Base-by-base conservation (phyloP, 1,284 basidiomycete species). In the Ceratobasidium sp. region DNA sequence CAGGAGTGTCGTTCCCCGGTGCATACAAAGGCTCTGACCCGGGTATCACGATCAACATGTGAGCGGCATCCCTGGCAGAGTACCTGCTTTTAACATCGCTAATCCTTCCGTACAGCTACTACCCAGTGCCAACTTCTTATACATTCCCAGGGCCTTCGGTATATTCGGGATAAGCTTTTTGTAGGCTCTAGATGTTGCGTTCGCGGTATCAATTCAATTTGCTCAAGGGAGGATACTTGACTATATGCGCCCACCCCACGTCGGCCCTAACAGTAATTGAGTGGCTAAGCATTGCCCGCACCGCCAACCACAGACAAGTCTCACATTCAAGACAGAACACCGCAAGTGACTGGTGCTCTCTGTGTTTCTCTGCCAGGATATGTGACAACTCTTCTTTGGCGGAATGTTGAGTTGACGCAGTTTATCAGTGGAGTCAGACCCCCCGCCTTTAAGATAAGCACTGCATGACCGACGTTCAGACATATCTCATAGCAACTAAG, bases 61-160 rank as follows among this genome's bases (percentile, higher is more conserved):
- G 50, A 33, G 33, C 26, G 7, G n/a, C n/a, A 33, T 38, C 26
- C 10, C 17, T 66, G 28, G 20, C 20, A 28, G 4, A 3, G 3
- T 40, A 38, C 5, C 6, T 56, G 3, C 28, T n/a, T 26, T 66
- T 23, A 5, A 5, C 52, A 33, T 50, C 33, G 46, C 44, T 46
- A 61, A 77, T 48, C 6, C 56, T 23, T 23, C 13, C 13, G 77
- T 42, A 65, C 70, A 67, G 65, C 33, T 80, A 80, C 70, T 80
- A 80, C 62, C 80, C 80, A 26, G 79, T 80, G 15, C 79, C 79
- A 33, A 80, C 83, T 2, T 84, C 83, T 66, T 88, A 88, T 83
- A 86, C 84, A 0, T 83, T 87, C 59, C 87, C 87, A 62, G 87
- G 86, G 13, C 79, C 77, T 9, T 5, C 70, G 17, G 77, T 73